Evolutionary conservation across 2,329 filamentous ascomycete genomes (phyloP).

Genomic region (Teratosphaeria viscida): DNA sequence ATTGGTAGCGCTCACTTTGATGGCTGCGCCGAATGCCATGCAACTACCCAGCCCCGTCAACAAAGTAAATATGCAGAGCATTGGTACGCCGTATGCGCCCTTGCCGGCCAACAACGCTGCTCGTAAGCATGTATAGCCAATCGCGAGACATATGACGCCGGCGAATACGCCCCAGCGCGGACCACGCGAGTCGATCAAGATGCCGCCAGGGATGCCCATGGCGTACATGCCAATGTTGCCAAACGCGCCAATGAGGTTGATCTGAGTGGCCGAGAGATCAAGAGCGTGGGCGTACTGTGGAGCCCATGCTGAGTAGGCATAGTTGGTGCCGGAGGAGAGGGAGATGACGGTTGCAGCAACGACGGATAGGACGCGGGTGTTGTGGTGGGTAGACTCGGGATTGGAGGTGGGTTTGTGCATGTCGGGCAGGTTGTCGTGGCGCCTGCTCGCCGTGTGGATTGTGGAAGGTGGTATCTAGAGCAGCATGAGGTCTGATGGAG

Average conservation of each 20-base stretch:
- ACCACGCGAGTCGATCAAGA: conserved; percentile 74
- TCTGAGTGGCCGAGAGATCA: conserved; percentile 80
- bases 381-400: conserved; percentile 42
- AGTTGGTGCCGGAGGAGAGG: conserved; percentile 88
- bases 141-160: conserved; percentile 60
- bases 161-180: conserved; percentile 68
- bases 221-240: conserved; percentile 93
- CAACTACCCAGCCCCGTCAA: conserved; percentile 82
- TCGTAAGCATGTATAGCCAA: conserved; percentile 81
- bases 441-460: neutral
- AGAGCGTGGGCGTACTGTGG: conserved; percentile 86
- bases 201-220: conserved; percentile 76
- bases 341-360: conserved; percentile 75
- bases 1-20: conserved; percentile 79
- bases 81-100: conserved; percentile 43
- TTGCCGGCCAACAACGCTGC: conserved; percentile 61
- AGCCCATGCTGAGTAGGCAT: conserved; percentile 96
- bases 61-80: conserved; percentile 73
- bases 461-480: neutral
- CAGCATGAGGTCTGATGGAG: neutral
- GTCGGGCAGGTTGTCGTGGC: neutral
- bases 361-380: conserved; percentile 68
- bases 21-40: conserved; percentile 75
- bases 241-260: conserved; percentile 71
- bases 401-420: neutral